Evolutionary conservation across 345 rosid genomes (phyloP).

Genomic region (Pseudoturritis turrita): DNA sequence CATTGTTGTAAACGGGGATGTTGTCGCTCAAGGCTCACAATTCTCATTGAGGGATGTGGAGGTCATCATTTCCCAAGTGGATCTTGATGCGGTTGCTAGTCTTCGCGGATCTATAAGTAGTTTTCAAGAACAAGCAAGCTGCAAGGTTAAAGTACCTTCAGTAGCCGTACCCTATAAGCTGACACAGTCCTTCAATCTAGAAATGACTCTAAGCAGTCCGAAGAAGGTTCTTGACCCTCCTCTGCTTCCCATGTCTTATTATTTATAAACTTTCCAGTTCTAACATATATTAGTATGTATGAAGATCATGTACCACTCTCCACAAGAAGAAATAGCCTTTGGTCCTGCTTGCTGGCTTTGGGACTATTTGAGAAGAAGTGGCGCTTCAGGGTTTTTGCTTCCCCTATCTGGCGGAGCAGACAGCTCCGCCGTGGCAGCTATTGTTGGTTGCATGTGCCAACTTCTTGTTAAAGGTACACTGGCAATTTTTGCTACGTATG

Average conservation of each 20-base stretch:
- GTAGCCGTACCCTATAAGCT: constrained; percentile 63
- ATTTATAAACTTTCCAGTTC: background rate
- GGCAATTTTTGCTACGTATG: background rate
- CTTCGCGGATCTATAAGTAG: constrained; percentile 82
- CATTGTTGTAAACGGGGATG: constrained; percentile 76
- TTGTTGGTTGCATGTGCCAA: constrained; percentile 99
- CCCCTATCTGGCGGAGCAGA: constrained; percentile 98
- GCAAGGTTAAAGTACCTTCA: constrained; percentile 57
- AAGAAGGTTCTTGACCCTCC: constrained; percentile 45
- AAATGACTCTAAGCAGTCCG: constrained; percentile 67
- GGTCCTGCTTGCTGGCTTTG: constrained; percentile 99
- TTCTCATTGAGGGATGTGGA: constrained; percentile 90
- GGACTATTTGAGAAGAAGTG: constrained; percentile 98
- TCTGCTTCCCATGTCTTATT: background rate
- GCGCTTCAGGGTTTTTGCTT: constrained; percentile 96
- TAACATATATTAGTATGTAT: constrained; percentile 5
- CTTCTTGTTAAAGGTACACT: constrained; percentile 81
- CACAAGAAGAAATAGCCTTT: constrained; percentile 94
- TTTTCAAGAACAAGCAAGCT: constrained; percentile 89
- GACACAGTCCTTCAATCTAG: constrained; percentile 65
- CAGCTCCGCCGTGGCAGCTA: constrained; percentile 96
- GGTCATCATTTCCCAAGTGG: constrained; percentile 81
- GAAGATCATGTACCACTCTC: constrained; percentile 79
- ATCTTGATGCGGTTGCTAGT: constrained; percentile 93
- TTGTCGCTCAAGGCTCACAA: constrained; percentile 90